Base-by-base conservation (phyloP, 1,139 yeast genomes). In the Blastobotrys illinoisensis region DNA sequence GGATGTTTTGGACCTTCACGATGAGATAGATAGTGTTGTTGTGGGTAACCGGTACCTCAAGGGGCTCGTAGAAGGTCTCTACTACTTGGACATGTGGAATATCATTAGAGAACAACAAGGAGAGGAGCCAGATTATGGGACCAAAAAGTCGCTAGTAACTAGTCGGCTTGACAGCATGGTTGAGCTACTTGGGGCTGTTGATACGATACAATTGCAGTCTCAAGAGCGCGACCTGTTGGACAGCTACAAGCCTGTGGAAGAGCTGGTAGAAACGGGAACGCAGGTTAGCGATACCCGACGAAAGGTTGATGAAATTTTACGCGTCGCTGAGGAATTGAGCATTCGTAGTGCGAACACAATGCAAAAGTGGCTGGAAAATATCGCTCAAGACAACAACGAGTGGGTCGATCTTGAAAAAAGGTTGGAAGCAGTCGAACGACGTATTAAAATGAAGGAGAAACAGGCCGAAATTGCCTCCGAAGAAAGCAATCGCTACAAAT, bases 311-410 rank as follows among this genome's bases (percentile, higher is more conserved):
- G 46, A 51, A 9, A 44, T 56, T 18, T 47, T 48, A 9, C 48
- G 48, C 13, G 36, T 50, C 5, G 52, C 57, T 9, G 63, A 61
- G 19, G 59, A 54, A 40, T 54, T 62, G 23, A 56, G 58, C 20
- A 54, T 61, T 14, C 50, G 64, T 24, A 56, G 60, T 9, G 63
- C 64, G 2, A 63, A 62, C 36, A 53, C 55, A 3, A 46, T 55
- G 43, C 52, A 54, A 47, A 56, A 53, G 26, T 57, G 52, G 32
- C 46, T 58, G 46, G 54, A 58, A 36, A 44, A 50, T 1, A 51
- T 55, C 26, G 54, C 54, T 20, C 51, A 56, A 18, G 53, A 52
- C 21, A 61, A 60, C 21, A 57, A 51, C 19, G 45, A 50, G n/a
- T 60, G 58, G 61, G 49, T 55, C 11, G 59, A 58, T 1, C 52